Conservation (phyloP, 73 alveolate genomes). For the Paramecium pentaurelia region DNA sequence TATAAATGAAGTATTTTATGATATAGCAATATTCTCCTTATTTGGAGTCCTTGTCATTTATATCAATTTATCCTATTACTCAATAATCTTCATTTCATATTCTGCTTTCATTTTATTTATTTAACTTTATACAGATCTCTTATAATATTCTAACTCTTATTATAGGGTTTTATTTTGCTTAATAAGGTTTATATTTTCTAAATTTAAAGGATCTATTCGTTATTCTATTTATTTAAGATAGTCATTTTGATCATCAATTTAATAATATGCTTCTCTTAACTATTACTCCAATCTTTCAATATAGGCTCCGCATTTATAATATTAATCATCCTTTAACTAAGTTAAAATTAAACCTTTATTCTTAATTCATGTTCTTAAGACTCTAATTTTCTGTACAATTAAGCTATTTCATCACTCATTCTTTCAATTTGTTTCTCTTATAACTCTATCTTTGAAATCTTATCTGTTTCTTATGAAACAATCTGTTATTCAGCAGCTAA, state of each 20-base stretch:
- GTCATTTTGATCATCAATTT: background rate
- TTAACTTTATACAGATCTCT: background rate
- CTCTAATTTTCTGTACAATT: background rate
- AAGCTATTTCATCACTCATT: background rate
- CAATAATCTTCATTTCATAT: background rate
- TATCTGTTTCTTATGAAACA: background rate
- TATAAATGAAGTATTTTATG: background rate
- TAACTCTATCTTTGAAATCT: background rate
- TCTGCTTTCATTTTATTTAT: background rate
- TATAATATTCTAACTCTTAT: background rate
- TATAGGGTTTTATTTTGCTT: background rate
- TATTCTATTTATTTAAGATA: background rate
- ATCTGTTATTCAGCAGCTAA: background rate
- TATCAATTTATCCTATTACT: background rate
- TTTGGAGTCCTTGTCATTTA: background rate
- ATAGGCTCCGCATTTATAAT: background rate
- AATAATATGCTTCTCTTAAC: background rate
- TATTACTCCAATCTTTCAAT: background rate
- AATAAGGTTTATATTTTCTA: background rate
- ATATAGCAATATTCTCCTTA: background rate
- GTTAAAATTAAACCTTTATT: background rate
- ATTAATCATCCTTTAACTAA: background rate
- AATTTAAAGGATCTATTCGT: background rate
- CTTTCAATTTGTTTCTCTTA: background rate
- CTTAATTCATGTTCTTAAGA: background rate